A percentile compares a stretch with the other conserved stretches of the same genome.
These are phyloP conservation scores for Hyphodiscus sp. DNA, from an alignment of 2,329 filamentous ascomycete species.

Conservation along the genomic window DNA sequence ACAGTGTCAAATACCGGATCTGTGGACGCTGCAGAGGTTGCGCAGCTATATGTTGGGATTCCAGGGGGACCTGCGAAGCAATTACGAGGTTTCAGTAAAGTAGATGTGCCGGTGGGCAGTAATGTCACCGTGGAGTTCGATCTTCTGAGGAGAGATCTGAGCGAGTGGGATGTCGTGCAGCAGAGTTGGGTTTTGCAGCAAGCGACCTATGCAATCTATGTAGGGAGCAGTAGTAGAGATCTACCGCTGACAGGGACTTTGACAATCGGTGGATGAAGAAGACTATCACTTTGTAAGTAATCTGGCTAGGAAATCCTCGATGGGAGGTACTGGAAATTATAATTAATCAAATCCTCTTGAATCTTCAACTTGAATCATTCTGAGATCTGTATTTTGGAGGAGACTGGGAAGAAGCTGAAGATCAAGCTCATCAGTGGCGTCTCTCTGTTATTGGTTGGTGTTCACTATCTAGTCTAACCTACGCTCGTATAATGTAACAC, in stretches of 20 bases:
- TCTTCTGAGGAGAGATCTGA: slow-evolving; percentile 54
- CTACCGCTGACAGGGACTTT: slow-evolving; percentile 8
- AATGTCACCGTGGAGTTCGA: slow-evolving; percentile 41
- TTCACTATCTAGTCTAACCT: no score
- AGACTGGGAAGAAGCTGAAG: no score
- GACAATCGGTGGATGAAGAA: slow-evolving; percentile 1
- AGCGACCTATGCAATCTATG: slow-evolving; percentile 32
- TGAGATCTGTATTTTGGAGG: no score
- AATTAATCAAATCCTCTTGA: no score
- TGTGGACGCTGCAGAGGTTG: slow-evolving; percentile 23
- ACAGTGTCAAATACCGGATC: slow-evolving; percentile 42
- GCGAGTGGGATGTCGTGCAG: slow-evolving; percentile 53
- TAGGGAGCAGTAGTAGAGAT: slow-evolving; percentile 31
- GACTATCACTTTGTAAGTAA: no score
- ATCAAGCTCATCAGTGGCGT: no score
- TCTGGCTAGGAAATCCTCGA: no score
- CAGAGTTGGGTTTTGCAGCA: slow-evolving; percentile 54
- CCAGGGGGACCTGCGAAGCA: slow-evolving; percentile 45
- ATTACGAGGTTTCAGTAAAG: slow-evolving; percentile 58
- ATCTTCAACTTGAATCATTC: no score
- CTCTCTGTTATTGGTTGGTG: no score
- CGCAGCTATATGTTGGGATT: slow-evolving; percentile 24
- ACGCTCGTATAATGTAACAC: no score
- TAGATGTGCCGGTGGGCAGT: slow-evolving; percentile 41
- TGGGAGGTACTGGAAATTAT: no score